Evolutionary conservation across 2,329 filamentous ascomycete genomes (phyloP), one percentile per base, ranked within the genome.

Genomic region (Paecilomyces formosus): DNA sequence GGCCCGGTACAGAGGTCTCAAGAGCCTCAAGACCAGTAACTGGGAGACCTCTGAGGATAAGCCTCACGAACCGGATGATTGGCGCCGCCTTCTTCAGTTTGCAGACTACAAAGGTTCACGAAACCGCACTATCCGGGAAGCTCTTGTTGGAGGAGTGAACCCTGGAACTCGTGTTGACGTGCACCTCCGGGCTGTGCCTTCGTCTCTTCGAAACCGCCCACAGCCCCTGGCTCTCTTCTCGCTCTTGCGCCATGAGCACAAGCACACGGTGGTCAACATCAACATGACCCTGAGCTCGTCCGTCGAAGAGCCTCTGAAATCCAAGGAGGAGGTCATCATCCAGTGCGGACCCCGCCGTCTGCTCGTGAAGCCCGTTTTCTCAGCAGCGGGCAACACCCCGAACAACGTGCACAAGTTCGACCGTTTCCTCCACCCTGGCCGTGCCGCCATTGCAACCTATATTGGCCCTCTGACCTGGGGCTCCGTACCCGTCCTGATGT

Each of bases 381-480:
- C 92, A 0, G 85, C 90, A 70, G 81, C 85, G n/a, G 93, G 92
- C 58, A 91, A 88, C 70, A 97, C 93, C 0, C 90, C 91, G 54
- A 97, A 97, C 77, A 88, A 99, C 70, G 92, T 99, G 13, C 92
- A 97, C 82, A 99, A 99, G 74, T 97, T 92, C 76, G 89, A 91
- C 74, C 88, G 93, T 30, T 99, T 85, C 78, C 78, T 97, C 5
- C 92, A 97, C 73, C 92, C 94, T 0, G 94, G 94, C 3, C 88
- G 91, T 65, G 93, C 90, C 8, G 90, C 90, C 3, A 88, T 97
- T 24, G 94, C 92, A 7, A 89, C 88, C 11, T 96, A 97, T 74
- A 88, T 92, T 66, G 94, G 89, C 0, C 94, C 94, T 1, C 78
- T 97, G 7, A 94, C 88, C 2, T 99, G 94, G 93, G 94, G 94